Evolutionary conservation across 768 basidiomycete genomes (phyloP), one percentile per base, ranked within the genome.

Genomic region (Grammothele lineata): DNA sequence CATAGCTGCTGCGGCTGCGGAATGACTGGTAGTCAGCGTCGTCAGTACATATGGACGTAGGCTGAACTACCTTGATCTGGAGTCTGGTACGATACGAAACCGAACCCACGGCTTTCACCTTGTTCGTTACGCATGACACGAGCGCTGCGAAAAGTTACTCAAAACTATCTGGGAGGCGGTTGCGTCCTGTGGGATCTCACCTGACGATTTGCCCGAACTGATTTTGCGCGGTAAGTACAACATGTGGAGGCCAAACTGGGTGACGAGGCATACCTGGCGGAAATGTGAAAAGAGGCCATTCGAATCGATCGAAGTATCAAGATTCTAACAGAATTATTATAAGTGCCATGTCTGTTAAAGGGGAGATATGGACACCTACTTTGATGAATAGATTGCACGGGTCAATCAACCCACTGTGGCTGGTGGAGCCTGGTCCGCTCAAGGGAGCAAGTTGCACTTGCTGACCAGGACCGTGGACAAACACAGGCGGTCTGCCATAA

Each of bases 381-480:
- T 91, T 91, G 75, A 86, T 89, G 65, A 92, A 92, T 38, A 92
- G 66, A 61, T 92, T 92, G 73, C 89, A 92, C 0, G 91, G 90
- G 65, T 92, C 90, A 51, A 92, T 91, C 22, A 93, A 72, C 17
- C 91, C 91, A 53, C 87, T 90, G 59, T 91, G 87, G 59, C 87
- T 91, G 44, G 56, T 78, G 27, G 87, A 83, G n/a, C 88, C 87
- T 32, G 86, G 88, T 3, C 89, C 89, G 17, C 55, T 51, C 38
- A 77, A 42, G 12, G 90, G 91, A 1, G 90, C 89, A 7, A 84
- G 74, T 63, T 93, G 89, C 26, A 92, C 88, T 63, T 92, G 90
- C 62, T 93, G 91, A 3, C 91, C 91, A 10, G 91, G 91, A 9
- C 91, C 90, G 63, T 91, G 89, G 7, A 89, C 72, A 59, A 92